Evolutionary conservation across 768 basidiomycete genomes (phyloP).

Genomic region (Cystobasidium tubakii): DNA sequence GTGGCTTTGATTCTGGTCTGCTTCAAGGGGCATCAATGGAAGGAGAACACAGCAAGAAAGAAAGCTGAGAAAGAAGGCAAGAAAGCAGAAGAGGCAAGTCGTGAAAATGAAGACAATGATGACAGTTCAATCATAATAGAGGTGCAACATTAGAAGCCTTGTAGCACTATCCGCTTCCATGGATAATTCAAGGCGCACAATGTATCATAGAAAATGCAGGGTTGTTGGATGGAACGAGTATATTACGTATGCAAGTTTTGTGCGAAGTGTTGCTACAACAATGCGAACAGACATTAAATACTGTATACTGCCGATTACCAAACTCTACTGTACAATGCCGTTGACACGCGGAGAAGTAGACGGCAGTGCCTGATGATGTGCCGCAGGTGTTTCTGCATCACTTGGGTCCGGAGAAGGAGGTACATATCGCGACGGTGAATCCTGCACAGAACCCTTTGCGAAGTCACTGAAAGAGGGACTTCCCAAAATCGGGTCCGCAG

Average conservation of each 20-base stretch:
- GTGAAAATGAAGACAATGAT: background rate
- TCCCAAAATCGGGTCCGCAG: background rate
- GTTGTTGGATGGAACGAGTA: background rate
- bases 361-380: background rate
- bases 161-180: background rate
- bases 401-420: slow-evolving; percentile 32
- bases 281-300: background rate
- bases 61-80: background rate
- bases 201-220: slow-evolving; percentile 9
- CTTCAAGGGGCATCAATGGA: slow-evolving; percentile 9
- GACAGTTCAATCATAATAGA: background rate
- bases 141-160: background rate
- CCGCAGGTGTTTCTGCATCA: slow-evolving; percentile 17
- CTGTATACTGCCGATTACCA: background rate
- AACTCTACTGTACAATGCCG: background rate
- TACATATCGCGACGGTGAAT: background rate
- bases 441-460: background rate
- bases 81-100: background rate
- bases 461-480: background rate
- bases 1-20: background rate
- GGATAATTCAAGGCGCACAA: background rate
- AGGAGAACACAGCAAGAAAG: slow-evolving; percentile 4
- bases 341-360: background rate
- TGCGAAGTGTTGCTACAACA: background rate
- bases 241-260: background rate